Conservation (phyloP, 139 green algal species). For the Astrephomene gubernaculifera region DNA sequence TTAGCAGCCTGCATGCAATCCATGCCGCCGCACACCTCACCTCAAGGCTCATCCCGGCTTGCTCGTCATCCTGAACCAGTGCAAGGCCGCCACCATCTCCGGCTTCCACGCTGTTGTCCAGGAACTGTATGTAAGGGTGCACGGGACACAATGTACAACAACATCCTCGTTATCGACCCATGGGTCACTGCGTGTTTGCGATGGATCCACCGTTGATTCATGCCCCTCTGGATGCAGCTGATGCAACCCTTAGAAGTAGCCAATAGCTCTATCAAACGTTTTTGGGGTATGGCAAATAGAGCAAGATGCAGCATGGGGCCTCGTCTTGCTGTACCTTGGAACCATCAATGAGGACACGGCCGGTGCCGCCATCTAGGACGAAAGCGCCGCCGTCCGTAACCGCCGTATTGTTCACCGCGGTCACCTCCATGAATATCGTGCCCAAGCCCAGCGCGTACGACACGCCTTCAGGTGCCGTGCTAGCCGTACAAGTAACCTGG, state of each 20-base stretch:
- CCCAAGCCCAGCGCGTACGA: neutral
- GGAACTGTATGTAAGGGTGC: too few species aligned
- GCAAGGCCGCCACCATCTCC: slow-evolving; percentile 18
- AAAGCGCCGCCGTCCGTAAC: neutral
- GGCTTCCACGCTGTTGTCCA: neutral
- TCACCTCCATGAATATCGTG: neutral
- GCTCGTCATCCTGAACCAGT: slow-evolving; percentile 4
- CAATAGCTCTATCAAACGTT: too few species aligned
- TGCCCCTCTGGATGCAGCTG: too few species aligned
- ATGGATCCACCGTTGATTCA: too few species aligned
- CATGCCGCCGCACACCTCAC: too few species aligned
- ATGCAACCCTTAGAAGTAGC: too few species aligned
- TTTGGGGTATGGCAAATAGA: too few species aligned
- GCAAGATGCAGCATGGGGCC: too few species aligned
- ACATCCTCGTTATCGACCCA: too few species aligned
- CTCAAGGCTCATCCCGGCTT: slow-evolving; percentile 11
- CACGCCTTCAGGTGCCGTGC: neutral
- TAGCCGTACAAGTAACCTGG: neutral
- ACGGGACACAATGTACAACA: too few species aligned
- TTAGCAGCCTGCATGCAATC: too few species aligned
- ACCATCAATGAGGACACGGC: slow-evolving; percentile 7
- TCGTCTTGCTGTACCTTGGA: neutral
- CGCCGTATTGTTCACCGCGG: neutral
- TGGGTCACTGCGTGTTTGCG: too few species aligned
- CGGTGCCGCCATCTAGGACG: neutral